Evolutionary conservation across 331 rosid genomes (phyloP).

Genomic region (Rosa hybrid): DNA sequence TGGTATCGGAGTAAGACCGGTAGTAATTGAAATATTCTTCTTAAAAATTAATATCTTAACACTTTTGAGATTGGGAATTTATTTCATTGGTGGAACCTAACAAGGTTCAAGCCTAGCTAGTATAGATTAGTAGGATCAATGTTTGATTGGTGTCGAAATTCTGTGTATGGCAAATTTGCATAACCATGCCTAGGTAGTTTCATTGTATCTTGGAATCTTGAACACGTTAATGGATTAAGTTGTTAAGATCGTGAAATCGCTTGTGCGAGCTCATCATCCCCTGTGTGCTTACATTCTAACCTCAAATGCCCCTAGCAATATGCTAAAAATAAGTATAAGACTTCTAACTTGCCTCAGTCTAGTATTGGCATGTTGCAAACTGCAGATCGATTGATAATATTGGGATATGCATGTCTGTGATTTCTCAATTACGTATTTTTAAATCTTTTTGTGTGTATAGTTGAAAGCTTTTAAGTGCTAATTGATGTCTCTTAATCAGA

Average conservation of each 20-base stretch:
- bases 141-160: background rate
- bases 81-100: too few relatives aligned
- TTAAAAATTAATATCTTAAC: too few relatives aligned
- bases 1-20: background rate
- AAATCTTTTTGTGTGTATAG: background rate
- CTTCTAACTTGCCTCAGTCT: background rate
- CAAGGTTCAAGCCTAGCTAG: too few relatives aligned
- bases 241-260: background rate
- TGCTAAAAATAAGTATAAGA: background rate
- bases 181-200: background rate
- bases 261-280: background rate
- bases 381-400: background rate
- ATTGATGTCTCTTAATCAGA: background rate
- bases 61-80: too few relatives aligned
- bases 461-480: background rate
- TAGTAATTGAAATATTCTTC: background rate
- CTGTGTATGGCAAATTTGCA: background rate
- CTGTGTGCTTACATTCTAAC: background rate
- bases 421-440: background rate
- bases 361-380: background rate
- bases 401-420: conserved; percentile 1
- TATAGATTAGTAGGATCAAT: too few relatives aligned
- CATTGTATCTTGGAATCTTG: background rate
- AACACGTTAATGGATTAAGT: background rate
- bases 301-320: background rate